Conservation (phyloP, 2,329 filamentous ascomycete species). For the Stemphylium vesicarium region DNA sequence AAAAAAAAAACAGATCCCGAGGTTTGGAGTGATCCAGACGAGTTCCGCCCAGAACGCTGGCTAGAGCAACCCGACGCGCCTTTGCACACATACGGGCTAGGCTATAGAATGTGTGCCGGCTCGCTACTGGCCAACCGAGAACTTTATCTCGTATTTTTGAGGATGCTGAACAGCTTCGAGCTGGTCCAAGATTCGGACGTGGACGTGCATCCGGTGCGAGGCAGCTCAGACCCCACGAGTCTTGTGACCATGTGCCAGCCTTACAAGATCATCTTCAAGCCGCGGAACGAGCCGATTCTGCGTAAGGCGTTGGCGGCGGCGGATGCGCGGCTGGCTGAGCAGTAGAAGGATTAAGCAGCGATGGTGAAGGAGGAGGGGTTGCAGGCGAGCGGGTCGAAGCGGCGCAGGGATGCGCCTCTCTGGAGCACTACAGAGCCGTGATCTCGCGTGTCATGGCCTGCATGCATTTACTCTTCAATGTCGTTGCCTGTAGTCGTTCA, state of each 20-base stretch:
- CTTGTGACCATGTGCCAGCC: constrained; percentile 66
- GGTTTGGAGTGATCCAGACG: constrained; percentile 65
- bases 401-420: too few species aligned
- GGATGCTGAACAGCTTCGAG: constrained; percentile 66
- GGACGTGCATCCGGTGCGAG: constrained; percentile 65
- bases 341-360: constrained; percentile 9
- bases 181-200: constrained; percentile 62
- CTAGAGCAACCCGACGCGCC: constrained; percentile 68
- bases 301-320: constrained; percentile 49
- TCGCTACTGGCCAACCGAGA: constrained; percentile 68
- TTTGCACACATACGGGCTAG: constrained; percentile 69
- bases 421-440: too few species aligned
- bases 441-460: too few species aligned
- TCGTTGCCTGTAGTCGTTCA: too few species aligned
- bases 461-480: too few species aligned
- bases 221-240: constrained; percentile 67
- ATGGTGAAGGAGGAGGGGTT: too few species aligned
- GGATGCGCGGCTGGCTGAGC: constrained; percentile 33
- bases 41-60: constrained; percentile 68
- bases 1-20: constrained; percentile 52
- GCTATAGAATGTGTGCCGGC: constrained; percentile 72
- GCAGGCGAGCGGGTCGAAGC: too few species aligned
- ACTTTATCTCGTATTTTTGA: constrained; percentile 68
- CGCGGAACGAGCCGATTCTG: constrained; percentile 57
- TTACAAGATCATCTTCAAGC: constrained; percentile 66